Conservation (phyloP, 148 eudicot species). For the Mesembryanthemum crystallinum region DNA sequence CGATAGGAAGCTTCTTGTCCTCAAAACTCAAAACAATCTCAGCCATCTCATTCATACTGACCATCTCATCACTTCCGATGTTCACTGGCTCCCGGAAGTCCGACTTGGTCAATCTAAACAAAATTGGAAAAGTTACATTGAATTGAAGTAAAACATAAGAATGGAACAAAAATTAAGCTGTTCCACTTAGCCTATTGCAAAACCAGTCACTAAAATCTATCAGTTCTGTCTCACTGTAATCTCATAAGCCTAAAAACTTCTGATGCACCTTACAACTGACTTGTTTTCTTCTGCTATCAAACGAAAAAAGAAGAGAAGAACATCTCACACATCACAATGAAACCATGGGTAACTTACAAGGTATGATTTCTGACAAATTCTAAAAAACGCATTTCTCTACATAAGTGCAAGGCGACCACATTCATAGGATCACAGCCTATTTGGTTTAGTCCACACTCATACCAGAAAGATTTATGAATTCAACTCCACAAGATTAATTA, state of each 20-base stretch:
- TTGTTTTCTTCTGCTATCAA: not conserved
- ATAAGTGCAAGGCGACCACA: not conserved
- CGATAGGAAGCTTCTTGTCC: slow-evolving; percentile 71
- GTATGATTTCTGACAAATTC: not conserved
- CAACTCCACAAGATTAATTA: not conserved
- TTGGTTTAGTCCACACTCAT: not conserved
- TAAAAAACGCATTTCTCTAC: not conserved
- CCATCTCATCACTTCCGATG: slow-evolving; percentile 98
- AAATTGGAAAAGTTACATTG: not conserved
- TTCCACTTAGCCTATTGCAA: not conserved
- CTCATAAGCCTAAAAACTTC: not conserved
- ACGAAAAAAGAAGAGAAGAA: too few species aligned
- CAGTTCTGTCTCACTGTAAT: not conserved
- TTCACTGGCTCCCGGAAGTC: slow-evolving; percentile 92
- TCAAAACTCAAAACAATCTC: slow-evolving; percentile 89
- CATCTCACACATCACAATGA: not conserved
- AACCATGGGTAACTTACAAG: not conserved
- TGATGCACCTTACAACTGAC: not conserved
- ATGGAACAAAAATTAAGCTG: not conserved
- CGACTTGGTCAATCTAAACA: slow-evolving; percentile 78
- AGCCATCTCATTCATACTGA: slow-evolving; percentile 99
- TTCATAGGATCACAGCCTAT: not conserved
- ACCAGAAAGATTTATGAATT: not conserved
- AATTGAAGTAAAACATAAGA: not conserved
- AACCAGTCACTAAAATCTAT: not conserved